Conservation (phyloP, 2,329 filamentous ascomycete species). For the Podosphaera aphanis region DNA sequence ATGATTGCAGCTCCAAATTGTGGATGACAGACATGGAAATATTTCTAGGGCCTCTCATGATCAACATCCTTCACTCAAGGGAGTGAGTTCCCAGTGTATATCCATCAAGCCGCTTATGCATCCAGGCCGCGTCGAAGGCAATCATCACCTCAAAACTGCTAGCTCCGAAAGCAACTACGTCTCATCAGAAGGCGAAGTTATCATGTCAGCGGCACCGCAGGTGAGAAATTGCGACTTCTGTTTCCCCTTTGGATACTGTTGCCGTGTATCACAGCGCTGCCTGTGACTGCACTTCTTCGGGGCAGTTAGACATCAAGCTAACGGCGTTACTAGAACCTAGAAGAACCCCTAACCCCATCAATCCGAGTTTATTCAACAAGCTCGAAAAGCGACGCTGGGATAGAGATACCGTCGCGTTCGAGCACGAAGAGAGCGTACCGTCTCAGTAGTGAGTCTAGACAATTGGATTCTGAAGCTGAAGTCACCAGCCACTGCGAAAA, state of each 20-base stretch:
- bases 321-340: not conserved
- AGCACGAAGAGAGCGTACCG: not conserved
- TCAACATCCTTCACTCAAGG: too few species aligned
- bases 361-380: not conserved
- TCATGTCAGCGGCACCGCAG: not conserved
- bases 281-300: not conserved
- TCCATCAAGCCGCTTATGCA: too few species aligned
- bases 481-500: constrained; percentile 17
- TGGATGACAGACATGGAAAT: too few species aligned
- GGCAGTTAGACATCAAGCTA: not conserved
- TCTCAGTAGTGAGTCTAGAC: not conserved
- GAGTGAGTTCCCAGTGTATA: too few species aligned
- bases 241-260: not conserved
- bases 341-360: not conserved
- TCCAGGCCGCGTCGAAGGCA: too few species aligned
- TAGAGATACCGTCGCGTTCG: not conserved
- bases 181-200: not conserved
- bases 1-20: too few species aligned
- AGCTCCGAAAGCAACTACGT: not conserved
- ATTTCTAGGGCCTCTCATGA: too few species aligned
- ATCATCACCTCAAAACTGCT: not conserved
- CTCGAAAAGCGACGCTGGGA: not conserved
- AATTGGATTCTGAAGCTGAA: not conserved
- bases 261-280: not conserved
- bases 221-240: not conserved